Evolutionary conservation across 176 grass and related monocot genomes (phyloP), one percentile per base, ranked within the genome.

Genomic region (Guadua angustifolia): DNA sequence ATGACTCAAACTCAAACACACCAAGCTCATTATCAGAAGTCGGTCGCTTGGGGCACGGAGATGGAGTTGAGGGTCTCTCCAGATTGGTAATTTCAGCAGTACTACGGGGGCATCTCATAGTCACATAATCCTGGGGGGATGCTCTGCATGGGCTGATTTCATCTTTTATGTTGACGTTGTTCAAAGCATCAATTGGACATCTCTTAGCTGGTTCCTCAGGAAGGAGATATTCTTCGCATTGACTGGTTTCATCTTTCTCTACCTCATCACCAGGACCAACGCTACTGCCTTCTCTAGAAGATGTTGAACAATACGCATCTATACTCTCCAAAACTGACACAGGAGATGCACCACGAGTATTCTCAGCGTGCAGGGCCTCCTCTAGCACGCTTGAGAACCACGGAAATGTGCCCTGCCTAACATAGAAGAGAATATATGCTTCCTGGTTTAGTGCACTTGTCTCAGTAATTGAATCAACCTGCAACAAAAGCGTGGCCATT

Each of bases 401-500:
- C 8, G 85, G 89, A 64, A 92, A 94, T 56, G 83, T 74, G 25
- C 93, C 91, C 77, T 86, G 86, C 71, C 91, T 95, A 51, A 95
- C 69, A 82, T 99, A 99, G 56, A 99, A 99, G 10, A 99, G 91
- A 57, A 99, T 85, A 67, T 95, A 99, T 61, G 93, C 96, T 81
- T 85, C 74, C 83, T 94, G 91, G 38, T 87, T 29, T 75, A 99
- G 69, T 25, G 88, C 93, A 13, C 16, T 43, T 55, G 38, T 50
- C 56, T 92, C 91, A 53, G 83, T 78, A 74, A 95, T 91, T 12
- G 79, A 85, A 53, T 75, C 67, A 39, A 99, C 91, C 96, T 99
- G 83, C 45, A 88, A 88, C 10, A 61, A 52, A 58, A 79, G 60
- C 12, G 17, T 71, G 60, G 66, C 3, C 15, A 50, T 82, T 39